Base-by-base conservation (phyloP, 2,329 filamentous ascomycete genomes). In the Paraphoma chrysanthemicola region DNA sequence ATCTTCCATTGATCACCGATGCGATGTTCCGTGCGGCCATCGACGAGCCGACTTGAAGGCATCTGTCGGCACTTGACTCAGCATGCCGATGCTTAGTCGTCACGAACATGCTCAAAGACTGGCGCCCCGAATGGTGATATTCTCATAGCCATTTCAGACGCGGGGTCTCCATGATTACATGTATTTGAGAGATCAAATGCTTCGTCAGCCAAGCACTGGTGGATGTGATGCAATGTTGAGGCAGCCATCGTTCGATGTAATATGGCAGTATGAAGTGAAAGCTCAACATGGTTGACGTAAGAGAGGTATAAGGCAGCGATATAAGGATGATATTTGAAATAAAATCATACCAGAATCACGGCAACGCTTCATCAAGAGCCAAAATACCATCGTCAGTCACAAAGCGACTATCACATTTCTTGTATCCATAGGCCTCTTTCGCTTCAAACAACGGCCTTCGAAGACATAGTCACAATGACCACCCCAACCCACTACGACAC, bases 401-500 rank as follows among this genome's bases (percentile, higher is more conserved):
- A 5, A 5, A 23, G 23, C 23, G 23, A 23, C 23, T 23, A 23
- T 23, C 23, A 23, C 23, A 23, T 23, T 23, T n/a, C n/a, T n/a
- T n/a, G n/a, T n/a, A n/a, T n/a, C n/a, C n/a, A n/a, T n/a, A n/a
- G 23, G 5, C 2, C 23, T 23, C 23, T 23, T 23, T 23, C 23
- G 23, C 23, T 23, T 5, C 23, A 23, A 23, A 2, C 23, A 23
- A 23, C 23, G 5, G 23, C 23, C 23, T 23, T 23, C 23, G 23
- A 23, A 23, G 23, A 23, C 23, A 23, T 23, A 23, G 3, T 36
- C 10, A 45, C 12, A 11, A 51, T 51, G 49, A 23, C 42, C n/a
- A 47, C 45, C 33, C 44, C 47, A 23, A 33, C 51, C 10, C 62
- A 58, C 48, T 63, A 62, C 52, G 53, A 63, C 39, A 60, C 59